These are phyloP conservation scores for Lanzia echinophila DNA, from an alignment of 2,329 filamentous ascomycete genomes.

Conservation along the genomic window DNA sequence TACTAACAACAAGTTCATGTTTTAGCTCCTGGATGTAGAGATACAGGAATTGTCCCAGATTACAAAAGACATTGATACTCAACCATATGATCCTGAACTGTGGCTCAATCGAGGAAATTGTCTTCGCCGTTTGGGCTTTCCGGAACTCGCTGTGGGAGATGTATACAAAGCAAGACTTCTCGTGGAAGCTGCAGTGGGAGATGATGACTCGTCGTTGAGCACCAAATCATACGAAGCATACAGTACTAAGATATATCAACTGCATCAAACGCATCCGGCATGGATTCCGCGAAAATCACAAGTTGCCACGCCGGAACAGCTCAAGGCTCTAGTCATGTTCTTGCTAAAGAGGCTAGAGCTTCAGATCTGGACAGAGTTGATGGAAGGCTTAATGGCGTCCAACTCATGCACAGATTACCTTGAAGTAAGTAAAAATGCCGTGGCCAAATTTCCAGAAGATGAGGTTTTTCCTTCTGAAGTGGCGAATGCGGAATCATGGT, in stretches of 20 bases:
- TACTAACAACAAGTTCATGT: conserved; percentile 8
- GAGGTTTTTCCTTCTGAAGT: conserved; percentile 23
- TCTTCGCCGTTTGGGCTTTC: conserved; percentile 26
- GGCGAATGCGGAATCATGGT: conserved; percentile 22
- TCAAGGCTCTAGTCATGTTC: conserved; percentile 14
- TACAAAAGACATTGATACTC: conserved; percentile 16
- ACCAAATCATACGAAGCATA: conserved; percentile 25
- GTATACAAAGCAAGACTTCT: conserved; percentile 29
- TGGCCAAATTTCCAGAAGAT: conserved; percentile 23
- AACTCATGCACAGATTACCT: conserved; percentile 24
- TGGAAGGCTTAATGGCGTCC: conserved; percentile 26
- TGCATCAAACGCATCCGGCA: conserved; percentile 22
- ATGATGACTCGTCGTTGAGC: conserved; percentile 17
- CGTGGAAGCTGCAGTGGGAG: conserved; percentile 22
- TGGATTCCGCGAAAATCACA: conserved; percentile 18
- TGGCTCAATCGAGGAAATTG: conserved; percentile 24
- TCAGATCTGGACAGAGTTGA: conserved; percentile 25
- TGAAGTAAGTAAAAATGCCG: conserved; percentile 20
- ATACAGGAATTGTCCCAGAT: conserved; percentile 15
- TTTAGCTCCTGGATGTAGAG: conserved; percentile 19
- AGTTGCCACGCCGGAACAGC: conserved; percentile 20
- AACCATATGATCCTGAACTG: conserved; percentile 25
- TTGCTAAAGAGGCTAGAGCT: conserved; percentile 23
- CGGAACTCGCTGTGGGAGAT: conserved; percentile 29
- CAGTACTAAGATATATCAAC: conserved; percentile 19